Evolutionary conservation across 495 filamentous ascomycete species (phyloP).

Genomic region (Penicillium dipodomyicola): DNA sequence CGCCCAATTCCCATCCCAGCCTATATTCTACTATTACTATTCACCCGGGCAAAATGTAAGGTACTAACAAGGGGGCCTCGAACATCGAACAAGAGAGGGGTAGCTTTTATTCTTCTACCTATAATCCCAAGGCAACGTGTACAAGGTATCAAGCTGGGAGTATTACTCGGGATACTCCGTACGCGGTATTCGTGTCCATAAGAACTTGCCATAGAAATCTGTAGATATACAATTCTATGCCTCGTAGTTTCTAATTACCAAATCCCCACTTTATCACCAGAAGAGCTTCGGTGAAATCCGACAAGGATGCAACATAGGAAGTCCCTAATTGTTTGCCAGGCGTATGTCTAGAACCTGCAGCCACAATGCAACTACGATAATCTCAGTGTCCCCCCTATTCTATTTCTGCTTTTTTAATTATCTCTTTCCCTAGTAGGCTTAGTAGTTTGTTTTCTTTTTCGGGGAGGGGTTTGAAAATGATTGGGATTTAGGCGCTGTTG

Average conservation of each 20-base stretch:
- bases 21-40: neutral
- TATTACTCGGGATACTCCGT: neutral
- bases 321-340: conserved; percentile 9
- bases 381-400: neutral
- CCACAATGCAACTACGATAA: conserved; percentile 11
- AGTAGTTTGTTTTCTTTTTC: neutral
- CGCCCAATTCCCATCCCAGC: neutral
- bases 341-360: conserved; percentile 14
- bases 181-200: neutral
- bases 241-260: neutral
- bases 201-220: neutral
- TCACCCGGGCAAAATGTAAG: conserved; percentile 4
- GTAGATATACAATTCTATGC: neutral
- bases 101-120: neutral
- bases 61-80: neutral
- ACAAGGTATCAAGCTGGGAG: too few relatives aligned
- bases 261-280: neutral
- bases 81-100: neutral
- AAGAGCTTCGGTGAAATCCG: conserved; percentile 4
- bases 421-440: neutral
- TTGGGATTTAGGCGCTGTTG: conserved; percentile 6
- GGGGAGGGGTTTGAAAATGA: neutral
- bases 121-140: neutral
- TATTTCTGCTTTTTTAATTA: neutral
- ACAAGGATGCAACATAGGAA: neutral